A percentile compares a stretch with the other conserved stretches of the same genome.
Evolutionary conservation across 768 basidiomycete genomes (phyloP).

Genomic region (Lactarius quietus): DNA sequence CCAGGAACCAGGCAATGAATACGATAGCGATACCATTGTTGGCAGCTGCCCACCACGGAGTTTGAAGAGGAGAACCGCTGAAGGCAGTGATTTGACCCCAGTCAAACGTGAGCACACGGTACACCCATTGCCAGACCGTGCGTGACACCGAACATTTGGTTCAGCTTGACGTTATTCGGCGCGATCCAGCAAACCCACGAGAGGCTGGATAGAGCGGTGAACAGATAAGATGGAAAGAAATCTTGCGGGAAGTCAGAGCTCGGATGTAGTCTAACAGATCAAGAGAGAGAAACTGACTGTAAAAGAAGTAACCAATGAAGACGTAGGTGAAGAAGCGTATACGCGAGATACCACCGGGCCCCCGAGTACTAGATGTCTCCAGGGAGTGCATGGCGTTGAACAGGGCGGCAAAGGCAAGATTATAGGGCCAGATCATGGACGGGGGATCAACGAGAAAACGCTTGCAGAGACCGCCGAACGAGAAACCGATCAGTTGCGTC

Average conservation of each 20-base stretch:
- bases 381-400: too few relatives aligned
- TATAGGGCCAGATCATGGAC: too few relatives aligned
- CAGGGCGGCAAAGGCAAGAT: too few relatives aligned
- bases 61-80: too few relatives aligned
- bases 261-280: conserved; percentile 36
- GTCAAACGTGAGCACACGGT: conserved; percentile 50
- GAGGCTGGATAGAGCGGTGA: conserved; percentile 33
- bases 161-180: conserved; percentile 64
- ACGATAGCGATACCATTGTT: too few relatives aligned
- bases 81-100: too few relatives aligned
- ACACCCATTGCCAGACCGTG: conserved; percentile 50
- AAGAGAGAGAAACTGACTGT: conserved; percentile 66
- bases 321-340: conserved; percentile 49
- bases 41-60: too few relatives aligned
- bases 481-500: too few relatives aligned
- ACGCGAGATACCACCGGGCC: conserved; percentile 44
- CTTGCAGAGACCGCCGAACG: too few relatives aligned
- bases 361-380: too few relatives aligned
- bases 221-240: conserved; percentile 17
- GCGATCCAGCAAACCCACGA: conserved; percentile 64
- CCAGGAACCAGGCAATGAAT: too few relatives aligned
- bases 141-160: conserved; percentile 68
- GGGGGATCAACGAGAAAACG: too few relatives aligned
- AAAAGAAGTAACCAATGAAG: conserved; percentile 37
- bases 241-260: not conserved